Evolutionary conservation across 306 rosid genomes (phyloP), one percentile per base, ranked within the genome.

Genomic region (Betula pendula): DNA sequence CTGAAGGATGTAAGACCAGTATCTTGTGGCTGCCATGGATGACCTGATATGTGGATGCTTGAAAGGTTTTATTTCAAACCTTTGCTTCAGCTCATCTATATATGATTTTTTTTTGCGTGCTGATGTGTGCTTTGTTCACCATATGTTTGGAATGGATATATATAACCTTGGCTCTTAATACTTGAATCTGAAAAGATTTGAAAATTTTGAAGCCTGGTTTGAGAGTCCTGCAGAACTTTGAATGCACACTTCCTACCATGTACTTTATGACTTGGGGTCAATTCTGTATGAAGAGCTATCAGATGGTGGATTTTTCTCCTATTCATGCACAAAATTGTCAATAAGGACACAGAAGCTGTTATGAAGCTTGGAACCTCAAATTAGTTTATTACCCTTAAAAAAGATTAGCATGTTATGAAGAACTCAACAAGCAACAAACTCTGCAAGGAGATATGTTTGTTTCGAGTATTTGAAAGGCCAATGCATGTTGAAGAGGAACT

Each of bases 1-100:
- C 81, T 43, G 84, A 86, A 88, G 81, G 82, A 79, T 82, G 74
- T 79, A 82, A 47, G 75, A 75, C 80, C 78, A 78, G 78, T 81
- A 74, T 86, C 83, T 77, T 77, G 81, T 79, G 88, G 90, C 84
- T 80, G 72, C 82, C 79, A 65, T 13, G 82, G 85, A 81, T 81
- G 77, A 81, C 80, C 73, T 80, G 81, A 73, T 73, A 78, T 84
- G 76, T 79, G 78, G 77, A 79, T 81, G 68, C 56, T 58, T 78
- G 27, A 52, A 77, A 80, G 89, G 85, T 79, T 78, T 66, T 81
- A 27, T 55, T 72, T 82, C 52, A 43, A 83, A 81, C 67, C 81
- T 80, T 58, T 45, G 65, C 79, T 66, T 84, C 45, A 50, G 73
- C 80, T 68, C 67, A 72, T 77, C 53, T 70, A 40, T 55, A 49